These are phyloP conservation scores for Nymphaea thermarum DNA, from an alignment of 164 flowering plant species.

Conservation along the genomic window DNA sequence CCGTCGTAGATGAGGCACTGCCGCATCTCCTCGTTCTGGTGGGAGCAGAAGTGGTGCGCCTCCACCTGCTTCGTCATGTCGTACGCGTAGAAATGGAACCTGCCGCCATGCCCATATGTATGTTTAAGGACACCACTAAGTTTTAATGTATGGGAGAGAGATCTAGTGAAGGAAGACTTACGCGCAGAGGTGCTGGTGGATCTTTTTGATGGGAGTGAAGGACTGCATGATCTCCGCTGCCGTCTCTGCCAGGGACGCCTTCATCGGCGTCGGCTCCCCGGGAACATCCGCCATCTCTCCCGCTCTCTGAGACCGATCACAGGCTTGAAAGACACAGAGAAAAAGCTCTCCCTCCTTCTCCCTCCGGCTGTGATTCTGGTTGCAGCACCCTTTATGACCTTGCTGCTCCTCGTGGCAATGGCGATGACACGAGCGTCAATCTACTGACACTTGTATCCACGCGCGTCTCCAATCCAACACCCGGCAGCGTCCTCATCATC, in stretches of 20 bases:
- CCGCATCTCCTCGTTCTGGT: conserved; percentile 76
- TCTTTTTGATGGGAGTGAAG: conserved; percentile 62
- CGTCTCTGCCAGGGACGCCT: conserved; percentile 50
- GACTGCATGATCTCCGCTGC: conserved; percentile 56
- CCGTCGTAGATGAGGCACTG: conserved; percentile 83
- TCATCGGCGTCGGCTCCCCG: conserved; percentile 55
- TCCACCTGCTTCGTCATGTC: conserved; percentile 91
- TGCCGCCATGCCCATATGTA: conserved; percentile 3
- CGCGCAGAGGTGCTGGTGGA: conserved; percentile 99
- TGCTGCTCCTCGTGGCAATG: too few relatives aligned
- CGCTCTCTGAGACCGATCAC: not conserved
- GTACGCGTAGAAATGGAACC: conserved; percentile 67
- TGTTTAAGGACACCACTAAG: not conserved
- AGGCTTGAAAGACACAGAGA: too few relatives aligned
- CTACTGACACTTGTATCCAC: too few relatives aligned
- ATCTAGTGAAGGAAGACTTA: conserved; percentile 8
- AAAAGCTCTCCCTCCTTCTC: too few relatives aligned
- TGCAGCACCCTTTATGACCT: too few relatives aligned
- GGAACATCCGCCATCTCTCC: conserved; percentile 18
- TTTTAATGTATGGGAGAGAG: not conserved
- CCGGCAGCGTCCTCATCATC: too few relatives aligned
- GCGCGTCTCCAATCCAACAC: too few relatives aligned
- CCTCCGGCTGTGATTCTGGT: too few relatives aligned
- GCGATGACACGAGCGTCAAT: too few relatives aligned
- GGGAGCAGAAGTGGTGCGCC: conserved; percentile 88